Evolutionary conservation across 805 yeast genomes (phyloP).

Genomic region (Candida xyloterini): DNA sequence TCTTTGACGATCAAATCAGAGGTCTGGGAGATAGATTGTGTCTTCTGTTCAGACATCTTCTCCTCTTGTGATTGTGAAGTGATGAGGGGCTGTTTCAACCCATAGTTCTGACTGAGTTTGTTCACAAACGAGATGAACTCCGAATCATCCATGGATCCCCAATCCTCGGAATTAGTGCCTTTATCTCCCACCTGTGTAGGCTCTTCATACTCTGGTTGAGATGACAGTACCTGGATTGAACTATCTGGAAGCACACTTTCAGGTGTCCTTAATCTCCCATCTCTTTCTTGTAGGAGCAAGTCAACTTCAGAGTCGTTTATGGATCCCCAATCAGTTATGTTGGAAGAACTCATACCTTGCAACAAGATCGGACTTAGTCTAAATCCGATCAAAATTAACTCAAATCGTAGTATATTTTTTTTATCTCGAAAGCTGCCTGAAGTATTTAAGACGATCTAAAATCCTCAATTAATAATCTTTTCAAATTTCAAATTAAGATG

Average conservation of each 20-base stretch:
- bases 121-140: slow-evolving; percentile 38
- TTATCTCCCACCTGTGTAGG: slow-evolving; percentile 11
- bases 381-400: too few species aligned
- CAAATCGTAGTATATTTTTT: too few species aligned
- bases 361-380: too few species aligned
- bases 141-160: slow-evolving; percentile 39
- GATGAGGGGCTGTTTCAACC: slow-evolving; percentile 11
- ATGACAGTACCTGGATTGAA: slow-evolving; percentile 10
- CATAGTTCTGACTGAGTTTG: slow-evolving; percentile 30
- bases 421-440: too few species aligned
- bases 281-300: slow-evolving; percentile 7
- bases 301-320: slow-evolving; percentile 26
- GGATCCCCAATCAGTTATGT: slow-evolving; percentile 34
- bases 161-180: slow-evolving; percentile 15
- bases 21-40: not conserved
- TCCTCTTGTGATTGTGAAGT: slow-evolving; percentile 10
- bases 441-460: too few species aligned
- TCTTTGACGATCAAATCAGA: not conserved
- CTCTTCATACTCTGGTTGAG: slow-evolving; percentile 14
- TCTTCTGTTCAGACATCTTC: slow-evolving; percentile 5
- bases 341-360: slow-evolving; percentile 7
- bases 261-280: not conserved
- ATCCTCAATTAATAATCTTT: too few species aligned
- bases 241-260: not conserved
- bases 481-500: slow-evolving; percentile 2